Evolutionary conservation across 192 early-diverging fungal species (phyloP).

Genomic region (Funneliformis mosseae): DNA sequence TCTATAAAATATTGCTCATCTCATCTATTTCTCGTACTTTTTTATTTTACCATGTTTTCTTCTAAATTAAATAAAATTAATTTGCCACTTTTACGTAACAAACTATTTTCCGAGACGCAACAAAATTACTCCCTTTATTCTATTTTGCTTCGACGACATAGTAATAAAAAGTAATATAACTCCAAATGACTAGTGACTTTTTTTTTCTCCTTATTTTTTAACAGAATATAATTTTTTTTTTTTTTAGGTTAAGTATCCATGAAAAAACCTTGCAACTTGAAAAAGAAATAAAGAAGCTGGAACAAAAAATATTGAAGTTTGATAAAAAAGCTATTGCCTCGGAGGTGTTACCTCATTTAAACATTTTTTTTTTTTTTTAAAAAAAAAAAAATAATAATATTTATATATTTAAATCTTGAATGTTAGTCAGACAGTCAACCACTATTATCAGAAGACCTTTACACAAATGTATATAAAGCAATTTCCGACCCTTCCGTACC

Average conservation of each 20-base stretch:
- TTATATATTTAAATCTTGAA: not conserved
- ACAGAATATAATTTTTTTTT: not conserved
- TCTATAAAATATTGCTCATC: too few species aligned
- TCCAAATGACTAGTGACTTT: not conserved
- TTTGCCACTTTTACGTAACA: not conserved
- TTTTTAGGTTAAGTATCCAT: not conserved
- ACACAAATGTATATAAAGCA: not conserved
- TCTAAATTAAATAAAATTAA: not conserved
- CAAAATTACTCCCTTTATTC: not conserved
- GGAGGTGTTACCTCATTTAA: not conserved
- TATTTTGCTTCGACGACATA: not conserved
- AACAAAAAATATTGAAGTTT: not conserved
- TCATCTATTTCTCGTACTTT: too few species aligned
- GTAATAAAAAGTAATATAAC: not conserved
- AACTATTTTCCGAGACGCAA: not conserved
- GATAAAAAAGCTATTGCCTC: not conserved
- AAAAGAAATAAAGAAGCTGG: conserved; percentile 10
- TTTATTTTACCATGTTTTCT: not conserved
- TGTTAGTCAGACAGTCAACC: not conserved
- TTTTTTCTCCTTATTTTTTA: not conserved
- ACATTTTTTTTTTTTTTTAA: not conserved
- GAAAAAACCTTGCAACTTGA: not conserved
- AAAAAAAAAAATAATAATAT: not conserved
- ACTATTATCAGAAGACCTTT: not conserved
- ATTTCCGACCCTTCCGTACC: not conserved